Conservation (phyloP, 1,284 basidiomycete genomes). For the Moesziomyces antarcticus region DNA sequence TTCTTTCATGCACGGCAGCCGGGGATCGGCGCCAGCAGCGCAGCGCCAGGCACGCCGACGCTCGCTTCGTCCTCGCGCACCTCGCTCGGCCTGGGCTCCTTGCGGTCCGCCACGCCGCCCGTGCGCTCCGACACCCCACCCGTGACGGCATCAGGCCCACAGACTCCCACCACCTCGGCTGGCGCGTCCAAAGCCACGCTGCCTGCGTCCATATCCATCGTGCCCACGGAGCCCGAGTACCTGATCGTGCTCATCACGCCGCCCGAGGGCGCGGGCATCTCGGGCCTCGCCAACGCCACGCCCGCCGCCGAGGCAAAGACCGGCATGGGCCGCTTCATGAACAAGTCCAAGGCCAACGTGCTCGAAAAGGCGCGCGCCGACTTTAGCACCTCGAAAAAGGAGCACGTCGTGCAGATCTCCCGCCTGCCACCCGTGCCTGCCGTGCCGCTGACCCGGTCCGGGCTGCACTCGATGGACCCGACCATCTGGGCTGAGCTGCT, state of each 20-base stretch:
- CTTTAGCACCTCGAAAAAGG: conserved; percentile 88
- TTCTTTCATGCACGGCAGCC: conserved; percentile 39
- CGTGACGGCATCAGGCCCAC: conserved; percentile 17
- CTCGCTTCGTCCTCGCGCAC: conserved; percentile 22
- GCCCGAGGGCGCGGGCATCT: conserved; percentile 40
- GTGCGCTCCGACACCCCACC: conserved; percentile 33
- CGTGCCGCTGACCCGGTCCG: conserved; percentile 78
- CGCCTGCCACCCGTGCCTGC: conserved; percentile 49
- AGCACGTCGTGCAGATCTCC: conserved; percentile 68
- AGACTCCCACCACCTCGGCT: conserved; percentile 36
- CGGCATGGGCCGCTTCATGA: conserved; percentile 71
- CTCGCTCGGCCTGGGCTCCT: conserved; percentile 30
- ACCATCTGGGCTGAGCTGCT: conserved; percentile 88
- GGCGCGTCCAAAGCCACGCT: conserved; percentile 5
- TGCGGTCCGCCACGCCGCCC: conserved; percentile 34
- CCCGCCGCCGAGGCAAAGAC: conserved; percentile 74
- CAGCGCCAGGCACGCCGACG: conserved; percentile 15
- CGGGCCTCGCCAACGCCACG: conserved; percentile 73
- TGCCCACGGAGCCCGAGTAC: conserved; percentile 55
- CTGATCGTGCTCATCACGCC: conserved; percentile 64
- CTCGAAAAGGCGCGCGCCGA: conserved; percentile 91
- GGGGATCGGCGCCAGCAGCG: background rate
- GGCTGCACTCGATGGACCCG: conserved; percentile 75
- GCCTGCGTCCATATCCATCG: background rate
- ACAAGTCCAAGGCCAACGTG: conserved; percentile 82